Base-by-base conservation (phyloP, 176 grass and related monocot species). In the Rhynchospora breviuscula region DNA sequence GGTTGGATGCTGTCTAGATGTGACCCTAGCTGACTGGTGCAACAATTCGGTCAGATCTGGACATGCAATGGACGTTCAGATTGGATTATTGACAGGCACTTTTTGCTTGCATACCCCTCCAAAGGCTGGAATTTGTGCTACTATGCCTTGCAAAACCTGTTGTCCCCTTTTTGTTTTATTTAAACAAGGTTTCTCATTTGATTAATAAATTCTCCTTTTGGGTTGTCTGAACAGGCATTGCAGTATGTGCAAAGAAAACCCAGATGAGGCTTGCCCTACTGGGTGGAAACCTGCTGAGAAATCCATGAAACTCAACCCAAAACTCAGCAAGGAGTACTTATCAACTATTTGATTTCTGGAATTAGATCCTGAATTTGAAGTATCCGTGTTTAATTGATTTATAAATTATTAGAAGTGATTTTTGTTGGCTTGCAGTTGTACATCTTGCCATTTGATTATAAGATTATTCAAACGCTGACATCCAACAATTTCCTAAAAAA, bases 161-260 rank as follows among this genome's bases (percentile, higher is more conserved):
- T 21, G 48, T 21, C 71, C 22, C 49, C 10, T 53, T 69, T 25
- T 76, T 23, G 12, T 26, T 76, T 54, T 23, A 75, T 25, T 53
- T 76, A 22, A 76, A 22, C 48, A 53, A 26, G 19, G 47, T 75
- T 76, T 1, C 19, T 26, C 49, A 8, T 29, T 52, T 76, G 0
- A 18, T 22, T 21, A 47, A 47, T 10, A 67, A 10, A 22, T 21
- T 11, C 18, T 48, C 72, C n/a, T 58, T 78, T 58, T 81, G 17
- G 22, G 47, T 79, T 73, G 23, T 87, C 74, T 80, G 58, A 81
- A 45, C 84, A 97, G 94, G 94, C 94, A 22, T 81, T 98, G 82
- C 89, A 93, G 40, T 95, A 93, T 77, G 92, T 98, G 63, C 92
- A 98, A 98, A 81, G 90, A 98, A 57, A 98, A 98, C 87, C 95